Base-by-base conservation (phyloP, 805 yeast genomes). In the Zygoascus tannicola region DNA sequence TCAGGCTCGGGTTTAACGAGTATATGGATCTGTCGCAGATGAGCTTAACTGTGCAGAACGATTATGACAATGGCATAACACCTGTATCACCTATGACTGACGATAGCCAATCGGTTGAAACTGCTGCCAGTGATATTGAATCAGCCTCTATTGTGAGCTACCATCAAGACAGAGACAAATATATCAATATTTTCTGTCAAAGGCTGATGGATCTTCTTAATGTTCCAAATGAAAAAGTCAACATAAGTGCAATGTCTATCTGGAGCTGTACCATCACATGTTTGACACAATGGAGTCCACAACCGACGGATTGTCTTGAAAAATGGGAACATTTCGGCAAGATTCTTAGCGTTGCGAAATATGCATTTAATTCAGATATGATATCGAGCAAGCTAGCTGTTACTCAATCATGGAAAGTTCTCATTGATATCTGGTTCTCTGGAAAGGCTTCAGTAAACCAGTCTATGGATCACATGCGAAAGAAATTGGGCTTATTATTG, bases 361-460 rank as follows among this genome's bases (percentile, higher is more conserved):
- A 32, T 2, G 53, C 45, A 7, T 41, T 49, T 38, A 48, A 51
- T 37, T 44, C 47, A 4, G 36, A 26, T 10, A 28, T 38, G n/a
- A 22, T 41, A 22, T 42, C 48, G 16, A 46, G 49, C 15, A 46
- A 40, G 33, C 23, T 45, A 3, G 50, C 51, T 3, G 40, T 53
- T 4, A 45, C 50, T 21, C 36, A 38, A 18, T 41, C 47, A 3
- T 51, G 55, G 55, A 50, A 45, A 14, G 42, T 44, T 4, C 41
- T 45, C 14, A 41, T 51, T n/a, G 44, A 41, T 23, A 50, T 49
- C 12, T 47, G 46, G 47, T 36, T 26, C 12, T 26, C 54, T 16
- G 32, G 32, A 16, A 43, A 35, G 23, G 40, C 44, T 5, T 26
- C 32, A 10, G 34, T 40, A n/a, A n/a, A n/a, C n/a, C 41, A 38